Percentiles rank a stretch among this genome's conserved stretches.
Evolutionary conservation across 2,329 filamentous ascomycete genomes (phyloP).

Genomic region (Sporothrix pseudoabietina): DNA sequence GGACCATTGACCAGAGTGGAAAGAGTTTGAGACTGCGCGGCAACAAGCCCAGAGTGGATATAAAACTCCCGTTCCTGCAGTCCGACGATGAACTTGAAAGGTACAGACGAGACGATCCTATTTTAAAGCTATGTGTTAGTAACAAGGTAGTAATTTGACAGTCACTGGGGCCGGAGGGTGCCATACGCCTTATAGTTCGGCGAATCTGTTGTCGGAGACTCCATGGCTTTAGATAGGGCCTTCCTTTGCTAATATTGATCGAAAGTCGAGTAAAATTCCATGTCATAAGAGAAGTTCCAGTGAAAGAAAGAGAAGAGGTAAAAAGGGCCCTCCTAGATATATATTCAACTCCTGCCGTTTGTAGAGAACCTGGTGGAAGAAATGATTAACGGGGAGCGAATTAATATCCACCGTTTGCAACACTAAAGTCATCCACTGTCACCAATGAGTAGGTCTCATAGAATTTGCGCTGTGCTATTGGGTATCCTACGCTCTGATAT

Average conservation of each 20-base stretch:
- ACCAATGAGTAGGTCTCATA: not conserved
- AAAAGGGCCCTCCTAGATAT: too few species aligned
- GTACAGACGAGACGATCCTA: not conserved
- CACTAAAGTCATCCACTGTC: not conserved
- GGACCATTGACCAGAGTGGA: not conserved
- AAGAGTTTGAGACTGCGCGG: not conserved
- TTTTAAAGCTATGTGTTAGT: not conserved
- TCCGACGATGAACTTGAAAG: not conserved
- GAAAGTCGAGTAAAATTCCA: too few species aligned
- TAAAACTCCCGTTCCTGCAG: not conserved
- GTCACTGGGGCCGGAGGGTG: too few species aligned
- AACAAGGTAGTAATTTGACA: too few species aligned
- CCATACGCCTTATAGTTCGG: too few species aligned
- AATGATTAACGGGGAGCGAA: not conserved
- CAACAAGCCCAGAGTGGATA: not conserved
- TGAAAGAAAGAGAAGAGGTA: too few species aligned
- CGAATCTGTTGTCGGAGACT: too few species aligned
- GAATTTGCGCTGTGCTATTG: not conserved
- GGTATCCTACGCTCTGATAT: not conserved
- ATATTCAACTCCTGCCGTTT: too few species aligned
- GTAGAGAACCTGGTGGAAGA: too few species aligned
- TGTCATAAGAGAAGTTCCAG: too few species aligned
- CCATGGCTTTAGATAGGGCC: too few species aligned
- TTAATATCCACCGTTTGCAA: not conserved
- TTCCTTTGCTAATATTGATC: too few species aligned